phyloP scores from a whole-genome alignment of 139 green algal species.

The Chlorella sp. region DNA sequence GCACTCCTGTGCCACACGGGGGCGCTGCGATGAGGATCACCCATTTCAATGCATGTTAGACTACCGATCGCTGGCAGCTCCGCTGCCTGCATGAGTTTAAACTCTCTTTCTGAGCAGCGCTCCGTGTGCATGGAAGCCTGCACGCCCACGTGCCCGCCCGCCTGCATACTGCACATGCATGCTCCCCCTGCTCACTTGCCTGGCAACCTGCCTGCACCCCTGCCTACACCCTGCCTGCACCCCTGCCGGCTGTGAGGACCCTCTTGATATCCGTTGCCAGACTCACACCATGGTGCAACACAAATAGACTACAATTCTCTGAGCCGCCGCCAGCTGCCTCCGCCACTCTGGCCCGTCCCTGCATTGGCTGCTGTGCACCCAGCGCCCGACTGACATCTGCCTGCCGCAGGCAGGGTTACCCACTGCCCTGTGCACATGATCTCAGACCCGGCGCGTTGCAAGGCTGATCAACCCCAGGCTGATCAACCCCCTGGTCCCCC shows the following conservation, averaged over 20 bases:
- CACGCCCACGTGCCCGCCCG: too few relatives aligned
- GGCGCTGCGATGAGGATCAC: background rate
- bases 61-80: background rate
- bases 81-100: background rate
- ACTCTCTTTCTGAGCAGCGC: constrained; percentile 13
- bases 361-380: too few relatives aligned
- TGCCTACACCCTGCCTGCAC: background rate
- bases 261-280: background rate
- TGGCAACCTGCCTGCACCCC: background rate
- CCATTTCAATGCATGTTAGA: constrained; percentile 6
- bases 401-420: too few relatives aligned
- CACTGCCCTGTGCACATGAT: background rate
- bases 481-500: background rate
- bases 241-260: constrained; percentile 8
- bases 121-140: too few relatives aligned
- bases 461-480: too few relatives aligned
- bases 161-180: background rate
- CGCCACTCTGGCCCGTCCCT: background rate
- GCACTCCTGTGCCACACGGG: background rate
- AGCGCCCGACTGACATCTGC: too few relatives aligned
- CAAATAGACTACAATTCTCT: constrained; percentile 23
- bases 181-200: background rate
- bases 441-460: too few relatives aligned
- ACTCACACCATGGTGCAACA: background rate
- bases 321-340: background rate